Evolutionary conservation across 148 eudicot genomes (phyloP).

Genomic region (Diospyros kaki): DNA sequence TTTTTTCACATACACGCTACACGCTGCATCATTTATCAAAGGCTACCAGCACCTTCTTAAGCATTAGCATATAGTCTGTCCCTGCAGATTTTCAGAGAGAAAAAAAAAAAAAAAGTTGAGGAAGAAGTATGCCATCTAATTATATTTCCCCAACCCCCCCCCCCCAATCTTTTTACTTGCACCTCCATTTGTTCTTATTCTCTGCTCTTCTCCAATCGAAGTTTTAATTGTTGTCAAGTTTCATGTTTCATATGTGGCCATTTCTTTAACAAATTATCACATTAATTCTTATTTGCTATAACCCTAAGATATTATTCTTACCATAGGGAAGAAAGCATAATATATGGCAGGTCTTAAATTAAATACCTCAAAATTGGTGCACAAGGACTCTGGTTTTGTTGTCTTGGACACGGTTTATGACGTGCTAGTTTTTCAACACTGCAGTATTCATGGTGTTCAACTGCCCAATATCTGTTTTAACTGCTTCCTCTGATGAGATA

Average conservation of each 20-base stretch:
- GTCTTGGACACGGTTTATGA: background rate
- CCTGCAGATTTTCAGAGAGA: background rate
- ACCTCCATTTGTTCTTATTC: slow-evolving; percentile 14
- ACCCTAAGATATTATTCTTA: background rate
- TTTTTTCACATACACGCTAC: too few relatives aligned
- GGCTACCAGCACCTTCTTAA: slow-evolving; percentile 10
- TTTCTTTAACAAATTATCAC: background rate
- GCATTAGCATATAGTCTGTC: background rate
- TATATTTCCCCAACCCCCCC: background rate
- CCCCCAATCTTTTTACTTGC: background rate
- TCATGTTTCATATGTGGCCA: slow-evolving; percentile 7
- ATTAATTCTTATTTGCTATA: too few relatives aligned
- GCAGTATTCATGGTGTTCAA: slow-evolving; percentile 11
- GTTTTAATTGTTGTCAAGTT: slow-evolving; percentile 7
- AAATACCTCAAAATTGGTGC: background rate
- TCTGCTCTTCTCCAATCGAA: slow-evolving; percentile 10
- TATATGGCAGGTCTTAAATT: background rate
- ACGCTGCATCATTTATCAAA: too few relatives aligned
- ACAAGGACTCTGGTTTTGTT: background rate
- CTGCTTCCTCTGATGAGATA: slow-evolving; percentile 11
- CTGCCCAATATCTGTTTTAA: background rate
- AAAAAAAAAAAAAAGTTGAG: background rate
- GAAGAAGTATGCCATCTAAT: background rate
- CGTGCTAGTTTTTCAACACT: background rate
- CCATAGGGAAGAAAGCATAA: background rate